Base-by-base conservation (phyloP, 257 asterid genomes). In the Haberlea rhodopensis region DNA sequence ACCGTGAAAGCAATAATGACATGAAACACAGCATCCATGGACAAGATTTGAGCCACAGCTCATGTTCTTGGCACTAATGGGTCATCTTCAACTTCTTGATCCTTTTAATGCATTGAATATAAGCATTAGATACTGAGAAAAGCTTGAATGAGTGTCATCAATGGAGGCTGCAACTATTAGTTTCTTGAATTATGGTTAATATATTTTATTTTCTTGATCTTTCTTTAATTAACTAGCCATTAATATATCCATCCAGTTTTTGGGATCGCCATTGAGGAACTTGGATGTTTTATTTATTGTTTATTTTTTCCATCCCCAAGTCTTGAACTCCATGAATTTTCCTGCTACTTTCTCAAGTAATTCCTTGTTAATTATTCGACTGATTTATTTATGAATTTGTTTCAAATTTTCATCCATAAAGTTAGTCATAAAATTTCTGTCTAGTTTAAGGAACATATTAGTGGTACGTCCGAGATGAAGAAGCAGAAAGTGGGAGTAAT, bases 391-490 rank as follows among this genome's bases (percentile, higher is more conserved):
- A n/a, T n/a, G n/a, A n/a, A n/a, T n/a, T n/a, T n/a, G n/a, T n/a
- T n/a, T n/a, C n/a, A n/a, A n/a, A n/a, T n/a, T n/a, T n/a, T n/a
- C 31, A 24, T 57, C 57, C 63, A 20, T 28, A 23, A 29, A 32
- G 31, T 52, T 27, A 57, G 60, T 28, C 18, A 43, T 63, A 53
- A 55, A 22, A 40, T 43, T 40, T 18, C 21, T 24, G 57, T 49
- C 34, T 5, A n/a, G 54, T 25, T 45, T 5, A 16, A 49, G 37
- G 70, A 13, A 32, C 18, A 56, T 21, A 60, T 23, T 16, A 29
- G 62, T 79, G 65, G 73, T 71, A 69, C 81, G 85, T 85, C 85
- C 71, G 82, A 75, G 62, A 65, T 64, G 56, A 34, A 73, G 85
- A 66, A 81, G 88, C 92, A 87, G 16, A 79, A 76, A 78, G 80